Conservation (phyloP, 179 eudicot genomes). For the Dionaea muscipula region DNA sequence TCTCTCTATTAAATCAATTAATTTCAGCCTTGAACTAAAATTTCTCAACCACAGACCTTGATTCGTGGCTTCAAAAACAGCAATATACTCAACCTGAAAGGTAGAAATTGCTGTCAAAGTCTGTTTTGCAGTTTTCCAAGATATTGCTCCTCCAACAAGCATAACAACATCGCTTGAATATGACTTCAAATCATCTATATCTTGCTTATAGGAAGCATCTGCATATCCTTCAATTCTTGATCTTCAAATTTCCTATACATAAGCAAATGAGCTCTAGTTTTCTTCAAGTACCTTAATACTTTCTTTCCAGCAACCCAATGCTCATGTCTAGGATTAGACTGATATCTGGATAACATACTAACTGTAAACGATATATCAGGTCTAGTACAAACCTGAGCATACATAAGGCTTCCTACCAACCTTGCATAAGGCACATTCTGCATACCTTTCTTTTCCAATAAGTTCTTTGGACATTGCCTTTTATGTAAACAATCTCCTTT, state of each 20-base stretch:
- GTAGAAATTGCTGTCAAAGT: not conserved
- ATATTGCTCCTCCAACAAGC: not conserved
- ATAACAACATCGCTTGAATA: not conserved
- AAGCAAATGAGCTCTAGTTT: not conserved
- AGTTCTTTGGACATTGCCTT: not conserved
- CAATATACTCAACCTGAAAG: not conserved
- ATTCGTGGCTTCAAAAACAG: not conserved
- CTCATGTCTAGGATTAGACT: not conserved
- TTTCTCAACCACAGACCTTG: not conserved
- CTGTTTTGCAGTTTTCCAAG: not conserved
- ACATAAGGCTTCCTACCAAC: not conserved
- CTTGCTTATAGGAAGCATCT: no score
- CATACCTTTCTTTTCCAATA: not conserved
- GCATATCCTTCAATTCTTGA: not conserved
- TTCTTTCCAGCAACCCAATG: slow-evolving; percentile 2
- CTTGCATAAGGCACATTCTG: not conserved
- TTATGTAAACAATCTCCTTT: not conserved
- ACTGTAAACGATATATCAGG: not conserved
- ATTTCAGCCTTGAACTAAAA: not conserved
- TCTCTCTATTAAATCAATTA: not conserved
- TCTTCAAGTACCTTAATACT: not conserved
- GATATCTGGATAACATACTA: not conserved
- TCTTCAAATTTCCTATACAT: not conserved
- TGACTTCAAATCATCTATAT: not conserved
- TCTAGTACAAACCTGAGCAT: not conserved